A percentile compares a stretch with the other conserved stretches of the same genome.
Conservation (phyloP, 768 basidiomycete genomes). For the Cystobasidium ongulense region DNA sequence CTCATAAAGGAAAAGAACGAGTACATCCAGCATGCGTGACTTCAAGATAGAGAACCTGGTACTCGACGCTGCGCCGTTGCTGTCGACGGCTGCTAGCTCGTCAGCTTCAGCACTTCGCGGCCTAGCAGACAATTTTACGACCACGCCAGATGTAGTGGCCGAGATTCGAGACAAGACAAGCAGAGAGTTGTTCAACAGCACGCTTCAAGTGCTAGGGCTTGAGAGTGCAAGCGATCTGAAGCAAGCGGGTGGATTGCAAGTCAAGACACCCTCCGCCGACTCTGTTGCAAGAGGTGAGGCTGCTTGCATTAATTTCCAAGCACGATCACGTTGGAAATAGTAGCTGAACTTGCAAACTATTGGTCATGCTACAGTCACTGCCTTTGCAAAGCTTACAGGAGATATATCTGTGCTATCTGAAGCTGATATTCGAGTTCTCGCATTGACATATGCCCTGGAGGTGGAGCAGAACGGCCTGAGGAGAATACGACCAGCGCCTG, state of each 20-base stretch:
- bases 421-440: constrained; percentile 81
- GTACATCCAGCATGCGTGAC: background rate
- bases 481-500: constrained; percentile 41
- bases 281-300: constrained; percentile 55
- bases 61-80: constrained; percentile 85
- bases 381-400: constrained; percentile 88
- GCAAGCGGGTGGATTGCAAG: constrained; percentile 36
- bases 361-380: constrained; percentile 58
- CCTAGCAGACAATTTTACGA: constrained; percentile 72
- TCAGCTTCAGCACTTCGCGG: constrained; percentile 62
- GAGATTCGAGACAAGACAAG: constrained; percentile 85
- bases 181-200: constrained; percentile 62
- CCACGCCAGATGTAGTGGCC: constrained; percentile 78
- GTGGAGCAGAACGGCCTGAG: constrained; percentile 48
- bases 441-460: constrained; percentile 72
- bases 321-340: background rate
- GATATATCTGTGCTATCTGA: constrained; percentile 87
- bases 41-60: constrained; percentile 52
- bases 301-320: constrained; percentile 43
- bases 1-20: background rate
- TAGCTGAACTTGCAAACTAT: background rate
- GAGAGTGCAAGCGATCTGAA: constrained; percentile 22
- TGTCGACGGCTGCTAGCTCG: constrained; percentile 58
- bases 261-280: constrained; percentile 43
- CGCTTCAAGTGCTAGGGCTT: constrained; percentile 55